Evolutionary conservation across 148 eudicot genomes (phyloP).

Genomic region (Chenopodium album): DNA sequence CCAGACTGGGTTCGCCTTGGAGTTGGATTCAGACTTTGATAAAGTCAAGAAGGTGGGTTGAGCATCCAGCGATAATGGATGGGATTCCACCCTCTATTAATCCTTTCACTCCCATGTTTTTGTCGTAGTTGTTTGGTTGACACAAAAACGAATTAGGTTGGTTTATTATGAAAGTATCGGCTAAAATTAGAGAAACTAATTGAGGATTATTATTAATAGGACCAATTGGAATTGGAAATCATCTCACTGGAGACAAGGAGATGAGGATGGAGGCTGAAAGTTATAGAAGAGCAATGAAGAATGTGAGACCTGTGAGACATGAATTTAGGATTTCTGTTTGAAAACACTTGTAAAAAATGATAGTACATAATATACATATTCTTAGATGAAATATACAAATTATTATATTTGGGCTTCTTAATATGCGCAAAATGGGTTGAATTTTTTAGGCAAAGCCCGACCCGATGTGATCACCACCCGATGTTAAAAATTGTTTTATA

Average conservation of each 20-base stretch:
- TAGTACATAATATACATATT: no score
- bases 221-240: slow-evolving; percentile 59
- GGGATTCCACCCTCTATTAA: slow-evolving; percentile 74
- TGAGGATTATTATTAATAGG: not conserved
- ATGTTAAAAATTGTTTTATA: no score
- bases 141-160: no score
- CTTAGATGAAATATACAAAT: no score
- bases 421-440: no score
- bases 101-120: slow-evolving; percentile 58
- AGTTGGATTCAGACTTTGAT: slow-evolving; percentile 79
- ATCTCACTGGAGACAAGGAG: slow-evolving; percentile 73
- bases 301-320: slow-evolving; percentile 69
- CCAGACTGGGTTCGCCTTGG: slow-evolving; percentile 43
- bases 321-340: slow-evolving; percentile 1
- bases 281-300: slow-evolving; percentile 62
- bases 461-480: no score
- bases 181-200: not conserved
- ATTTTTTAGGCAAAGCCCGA: no score
- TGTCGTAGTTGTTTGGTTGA: no score
- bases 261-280: slow-evolving; percentile 66
- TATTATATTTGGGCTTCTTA: no score
- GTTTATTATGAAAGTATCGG: no score
- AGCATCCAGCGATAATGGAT: slow-evolving; percentile 58
- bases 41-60: slow-evolving; percentile 64
- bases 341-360: no score